phyloP scores from a whole-genome alignment of 2,329 filamentous ascomycete genomes.

The Hymenoscyphus fructigenus region DNA sequence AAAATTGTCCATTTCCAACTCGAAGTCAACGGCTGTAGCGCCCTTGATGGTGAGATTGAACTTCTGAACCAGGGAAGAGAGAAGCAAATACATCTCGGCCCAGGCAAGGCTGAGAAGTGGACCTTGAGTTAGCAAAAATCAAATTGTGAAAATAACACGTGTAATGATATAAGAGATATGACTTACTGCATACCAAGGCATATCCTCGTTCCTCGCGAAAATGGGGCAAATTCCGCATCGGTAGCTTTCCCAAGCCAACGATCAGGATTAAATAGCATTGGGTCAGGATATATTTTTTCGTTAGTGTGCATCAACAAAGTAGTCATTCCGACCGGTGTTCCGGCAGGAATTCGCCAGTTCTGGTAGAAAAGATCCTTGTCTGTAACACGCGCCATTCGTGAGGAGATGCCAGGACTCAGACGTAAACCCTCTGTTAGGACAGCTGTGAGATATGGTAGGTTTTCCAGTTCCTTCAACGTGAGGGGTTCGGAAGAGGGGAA shows the following conservation, averaged over 20 bases:
- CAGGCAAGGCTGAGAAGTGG: constrained; percentile 3
- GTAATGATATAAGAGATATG: not conserved
- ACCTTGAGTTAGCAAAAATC: not conserved
- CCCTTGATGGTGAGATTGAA: constrained; percentile 12
- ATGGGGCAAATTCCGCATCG: constrained; percentile 43
- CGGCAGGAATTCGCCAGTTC: constrained; percentile 25
- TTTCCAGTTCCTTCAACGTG: not conserved
- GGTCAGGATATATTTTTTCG: constrained; percentile 39
- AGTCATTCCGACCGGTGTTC: constrained; percentile 42
- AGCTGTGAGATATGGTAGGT: not conserved
- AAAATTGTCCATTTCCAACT: not conserved
- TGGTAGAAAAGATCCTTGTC: constrained; percentile 24
- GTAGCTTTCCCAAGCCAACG: constrained; percentile 37
- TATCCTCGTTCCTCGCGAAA: constrained; percentile 42
- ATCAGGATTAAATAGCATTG: constrained; percentile 41
- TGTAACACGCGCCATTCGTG: constrained; percentile 33
- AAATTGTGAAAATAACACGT: not conserved
- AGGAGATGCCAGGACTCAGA: constrained; percentile 32
- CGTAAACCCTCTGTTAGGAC: not conserved
- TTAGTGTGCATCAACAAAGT: constrained; percentile 41
- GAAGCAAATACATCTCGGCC: constrained; percentile 13
- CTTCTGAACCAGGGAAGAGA: constrained; percentile 6
- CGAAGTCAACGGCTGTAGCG: not conserved
- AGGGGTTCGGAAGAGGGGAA: not conserved
- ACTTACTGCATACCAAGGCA: constrained; percentile 40